Evolutionary conservation across 805 yeast genomes (phyloP).

Genomic region (Candida piceae): DNA sequence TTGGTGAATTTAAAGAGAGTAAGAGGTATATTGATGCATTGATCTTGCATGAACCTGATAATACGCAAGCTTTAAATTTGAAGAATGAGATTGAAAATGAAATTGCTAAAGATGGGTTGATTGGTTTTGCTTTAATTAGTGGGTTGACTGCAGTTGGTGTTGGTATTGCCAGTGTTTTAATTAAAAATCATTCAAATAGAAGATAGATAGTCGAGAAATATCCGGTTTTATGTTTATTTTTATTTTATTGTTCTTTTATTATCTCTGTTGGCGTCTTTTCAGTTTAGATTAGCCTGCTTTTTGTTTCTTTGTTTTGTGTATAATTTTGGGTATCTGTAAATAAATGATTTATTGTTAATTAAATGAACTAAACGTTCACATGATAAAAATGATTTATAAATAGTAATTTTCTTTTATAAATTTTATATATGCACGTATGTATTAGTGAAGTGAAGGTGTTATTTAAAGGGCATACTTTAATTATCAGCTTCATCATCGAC

Average conservation of each 20-base stretch:
- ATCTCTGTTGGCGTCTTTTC: too few species aligned
- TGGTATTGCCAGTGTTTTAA: conserved; percentile 31
- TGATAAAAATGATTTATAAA: too few species aligned
- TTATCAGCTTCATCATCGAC: conserved; percentile 13
- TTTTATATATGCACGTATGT: too few species aligned
- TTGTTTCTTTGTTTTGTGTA: too few species aligned
- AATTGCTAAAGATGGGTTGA: conserved; percentile 79
- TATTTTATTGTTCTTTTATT: too few species aligned
- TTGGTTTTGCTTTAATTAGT: conserved; percentile 83
- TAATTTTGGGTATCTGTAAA: too few species aligned
- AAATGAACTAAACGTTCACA: too few species aligned
- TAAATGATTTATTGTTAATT: too few species aligned
- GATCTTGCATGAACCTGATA: conserved; percentile 76
- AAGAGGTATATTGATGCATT: conserved; percentile 79
- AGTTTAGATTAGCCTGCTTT: too few species aligned
- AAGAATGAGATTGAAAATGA: conserved; percentile 76
- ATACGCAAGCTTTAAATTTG: conserved; percentile 68
- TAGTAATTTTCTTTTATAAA: too few species aligned
- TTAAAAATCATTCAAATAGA: conserved; percentile 14
- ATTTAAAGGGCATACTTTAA: too few species aligned
- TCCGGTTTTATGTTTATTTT: neutral
- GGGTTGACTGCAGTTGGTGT: conserved; percentile 85
- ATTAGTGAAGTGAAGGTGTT: too few species aligned
- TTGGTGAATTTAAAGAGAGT: conserved; percentile 83
- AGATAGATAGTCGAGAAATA: conserved; percentile 4